Percentiles rank a stretch among this genome's conserved stretches.
Evolutionary conservation across 1,284 basidiomycete genomes (phyloP).

Genomic region (Amylostereum chailletii): DNA sequence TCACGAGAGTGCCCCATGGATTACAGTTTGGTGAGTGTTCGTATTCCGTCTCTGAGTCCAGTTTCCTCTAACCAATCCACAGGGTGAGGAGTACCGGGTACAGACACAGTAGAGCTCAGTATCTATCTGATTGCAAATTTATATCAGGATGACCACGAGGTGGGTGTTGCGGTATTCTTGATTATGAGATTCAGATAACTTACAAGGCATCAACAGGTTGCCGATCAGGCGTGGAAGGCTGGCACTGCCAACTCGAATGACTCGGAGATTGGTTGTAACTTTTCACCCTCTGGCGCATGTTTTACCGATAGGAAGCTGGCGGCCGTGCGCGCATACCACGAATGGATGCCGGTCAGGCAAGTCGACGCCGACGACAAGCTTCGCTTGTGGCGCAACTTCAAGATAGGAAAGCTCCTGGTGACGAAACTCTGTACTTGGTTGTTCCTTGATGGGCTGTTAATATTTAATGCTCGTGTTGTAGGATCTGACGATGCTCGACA

Average conservation of each 20-base stretch:
- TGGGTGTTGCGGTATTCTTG: slow-evolving; percentile 9
- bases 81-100: too few relatives aligned
- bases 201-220: slow-evolving; percentile 27
- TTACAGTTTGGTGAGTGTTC: slow-evolving; percentile 42
- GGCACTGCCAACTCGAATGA: slow-evolving; percentile 60
- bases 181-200: background rate
- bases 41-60: background rate
- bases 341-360: slow-evolving; percentile 66
- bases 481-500: slow-evolving; percentile 58
- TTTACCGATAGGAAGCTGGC: slow-evolving; percentile 60
- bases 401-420: slow-evolving; percentile 48
- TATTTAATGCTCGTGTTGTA: slow-evolving; percentile 4
- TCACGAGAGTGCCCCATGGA: slow-evolving; percentile 48
- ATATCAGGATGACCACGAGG: slow-evolving; percentile 48
- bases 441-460: too few relatives aligned
- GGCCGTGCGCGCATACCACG: slow-evolving; percentile 57
- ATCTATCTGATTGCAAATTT: background rate
- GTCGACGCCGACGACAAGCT: slow-evolving; percentile 52
- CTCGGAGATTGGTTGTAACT: slow-evolving; percentile 42
- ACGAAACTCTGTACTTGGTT: background rate
- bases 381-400: slow-evolving; percentile 62
- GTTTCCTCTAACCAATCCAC: too few relatives aligned
- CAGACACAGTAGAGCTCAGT: background rate
- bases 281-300: slow-evolving; percentile 45
- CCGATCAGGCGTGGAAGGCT: slow-evolving; percentile 57